phyloP scores from a whole-genome alignment of 2,329 filamentous ascomycete genomes.

The Taxawa tesnikishii region DNA sequence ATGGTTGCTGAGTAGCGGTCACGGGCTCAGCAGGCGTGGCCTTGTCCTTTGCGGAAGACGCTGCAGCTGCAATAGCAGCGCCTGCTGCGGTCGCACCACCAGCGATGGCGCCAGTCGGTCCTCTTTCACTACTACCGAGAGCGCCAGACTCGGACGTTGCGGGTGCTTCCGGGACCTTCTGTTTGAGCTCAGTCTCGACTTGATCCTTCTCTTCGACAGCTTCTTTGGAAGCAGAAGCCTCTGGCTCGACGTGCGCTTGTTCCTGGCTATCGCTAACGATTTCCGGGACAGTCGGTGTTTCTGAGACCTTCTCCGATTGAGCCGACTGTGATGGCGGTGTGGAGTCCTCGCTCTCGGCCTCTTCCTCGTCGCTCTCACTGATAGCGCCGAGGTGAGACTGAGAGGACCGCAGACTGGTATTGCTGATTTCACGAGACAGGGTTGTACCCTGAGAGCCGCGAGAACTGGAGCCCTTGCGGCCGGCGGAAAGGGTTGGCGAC shows the following conservation, averaged over 20 bases:
- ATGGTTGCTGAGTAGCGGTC: too few species aligned
- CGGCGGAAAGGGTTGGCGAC: constrained; percentile 6
- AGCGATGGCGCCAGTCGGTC: constrained; percentile 27
- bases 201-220: constrained; percentile 1
- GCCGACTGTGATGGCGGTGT: not conserved
- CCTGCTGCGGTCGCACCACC: constrained; percentile 29
- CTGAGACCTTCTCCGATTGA: too few species aligned
- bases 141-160: constrained; percentile 10
- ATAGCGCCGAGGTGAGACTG: constrained; percentile 5
- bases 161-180: not conserved
- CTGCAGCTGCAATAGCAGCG: constrained; percentile 23
- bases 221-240: constrained; percentile 43
- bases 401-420: not conserved
- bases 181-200: constrained; percentile 1
- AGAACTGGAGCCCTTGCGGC: constrained; percentile 1
- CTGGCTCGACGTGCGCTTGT: constrained; percentile 48
- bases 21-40: too few species aligned
- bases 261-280: constrained; percentile 60
- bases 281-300: constrained; percentile 48
- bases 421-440: constrained; percentile 1
- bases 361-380: constrained; percentile 2
- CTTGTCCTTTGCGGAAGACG: constrained; percentile 19
- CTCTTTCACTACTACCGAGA: constrained; percentile 21
- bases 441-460: not conserved
- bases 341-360: constrained; percentile 2